phyloP scores from a whole-genome alignment of 495 filamentous ascomycete species.

The Glutinoglossum americanum region DNA sequence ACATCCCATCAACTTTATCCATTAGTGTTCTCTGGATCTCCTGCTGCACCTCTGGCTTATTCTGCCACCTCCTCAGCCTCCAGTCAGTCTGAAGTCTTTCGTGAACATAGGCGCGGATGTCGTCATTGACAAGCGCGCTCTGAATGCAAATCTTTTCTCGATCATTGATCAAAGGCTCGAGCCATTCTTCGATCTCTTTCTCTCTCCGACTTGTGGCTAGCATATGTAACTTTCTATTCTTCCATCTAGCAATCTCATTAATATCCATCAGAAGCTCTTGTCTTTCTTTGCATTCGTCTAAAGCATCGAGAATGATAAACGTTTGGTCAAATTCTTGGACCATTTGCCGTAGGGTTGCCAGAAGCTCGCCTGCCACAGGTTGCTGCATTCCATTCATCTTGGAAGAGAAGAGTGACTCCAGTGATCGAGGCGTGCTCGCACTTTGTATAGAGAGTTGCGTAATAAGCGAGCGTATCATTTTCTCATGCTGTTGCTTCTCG shows the following conservation, averaged over 20 bases:
- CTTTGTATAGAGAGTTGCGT: neutral
- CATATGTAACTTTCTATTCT: conserved; percentile 2
- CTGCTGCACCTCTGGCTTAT: neutral
- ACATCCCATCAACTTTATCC: conserved; percentile 12
- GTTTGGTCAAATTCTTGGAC: neutral
- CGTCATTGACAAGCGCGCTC: neutral
- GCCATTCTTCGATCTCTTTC: conserved; percentile 3
- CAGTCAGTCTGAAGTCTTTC: neutral
- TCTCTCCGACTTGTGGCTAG: conserved; percentile 8
- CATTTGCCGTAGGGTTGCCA: conserved; percentile 3
- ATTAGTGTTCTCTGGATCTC: conserved; percentile 6
- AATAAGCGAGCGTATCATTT: neutral
- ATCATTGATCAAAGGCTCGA: neutral
- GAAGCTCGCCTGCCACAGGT: neutral
- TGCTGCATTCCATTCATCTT: neutral
- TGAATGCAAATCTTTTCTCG: neutral
- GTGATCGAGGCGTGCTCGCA: neutral
- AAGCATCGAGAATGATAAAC: conserved; percentile 10
- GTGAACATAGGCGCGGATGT: neutral
- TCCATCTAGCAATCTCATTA: conserved; percentile 3
- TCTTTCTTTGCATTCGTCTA: conserved; percentile 12
- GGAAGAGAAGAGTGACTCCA: neutral
- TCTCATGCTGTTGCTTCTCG: neutral
- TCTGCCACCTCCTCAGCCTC: neutral
- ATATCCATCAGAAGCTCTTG: neutral